These are phyloP conservation scores for Boeremia exigua DNA, from an alignment of 2,329 filamentous ascomycete species.

Conservation along the genomic window DNA sequence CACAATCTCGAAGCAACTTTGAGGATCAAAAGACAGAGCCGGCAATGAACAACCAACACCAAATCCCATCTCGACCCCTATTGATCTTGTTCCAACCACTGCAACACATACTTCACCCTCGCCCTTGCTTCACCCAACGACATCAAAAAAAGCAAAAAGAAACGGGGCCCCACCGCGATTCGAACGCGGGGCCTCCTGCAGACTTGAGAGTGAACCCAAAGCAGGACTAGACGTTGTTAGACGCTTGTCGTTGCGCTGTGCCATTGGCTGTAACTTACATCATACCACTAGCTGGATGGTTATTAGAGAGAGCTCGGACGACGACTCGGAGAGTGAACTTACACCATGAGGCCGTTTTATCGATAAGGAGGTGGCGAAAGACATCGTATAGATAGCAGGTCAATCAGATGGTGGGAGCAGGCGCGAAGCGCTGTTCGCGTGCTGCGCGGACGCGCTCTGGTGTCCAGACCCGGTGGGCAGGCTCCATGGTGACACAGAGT, in stretches of 20 bases:
- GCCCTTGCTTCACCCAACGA: not conserved
- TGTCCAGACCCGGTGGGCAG: too few species aligned
- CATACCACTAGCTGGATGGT: conserved; percentile 12
- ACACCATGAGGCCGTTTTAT: conserved; percentile 21
- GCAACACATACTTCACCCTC: too few species aligned
- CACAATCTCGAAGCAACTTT: too few species aligned
- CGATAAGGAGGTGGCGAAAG: conserved; percentile 1
- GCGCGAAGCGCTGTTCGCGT: too few species aligned
- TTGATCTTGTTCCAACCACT: too few species aligned
- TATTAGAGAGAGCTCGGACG: not conserved
- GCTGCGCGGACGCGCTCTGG: too few species aligned
- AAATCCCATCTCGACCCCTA: too few species aligned
- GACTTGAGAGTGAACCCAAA: conserved; percentile 9
- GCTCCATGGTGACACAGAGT: too few species aligned
- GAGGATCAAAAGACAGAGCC: too few species aligned
- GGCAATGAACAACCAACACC: too few species aligned
- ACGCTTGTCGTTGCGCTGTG: not conserved
- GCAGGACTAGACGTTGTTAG: conserved; percentile 6
- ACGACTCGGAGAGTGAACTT: not conserved
- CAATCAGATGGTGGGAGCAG: too few species aligned
- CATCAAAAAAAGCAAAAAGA: not conserved
- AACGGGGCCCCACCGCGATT: conserved; percentile 16
- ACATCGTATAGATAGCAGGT: too few species aligned
- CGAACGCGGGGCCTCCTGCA: conserved; percentile 20
- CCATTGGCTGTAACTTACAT: conserved; percentile 1